These are phyloP conservation scores for Phytophthora podocarpi DNA, from an alignment of 352 stramenopile species.

Conservation along the genomic window DNA sequence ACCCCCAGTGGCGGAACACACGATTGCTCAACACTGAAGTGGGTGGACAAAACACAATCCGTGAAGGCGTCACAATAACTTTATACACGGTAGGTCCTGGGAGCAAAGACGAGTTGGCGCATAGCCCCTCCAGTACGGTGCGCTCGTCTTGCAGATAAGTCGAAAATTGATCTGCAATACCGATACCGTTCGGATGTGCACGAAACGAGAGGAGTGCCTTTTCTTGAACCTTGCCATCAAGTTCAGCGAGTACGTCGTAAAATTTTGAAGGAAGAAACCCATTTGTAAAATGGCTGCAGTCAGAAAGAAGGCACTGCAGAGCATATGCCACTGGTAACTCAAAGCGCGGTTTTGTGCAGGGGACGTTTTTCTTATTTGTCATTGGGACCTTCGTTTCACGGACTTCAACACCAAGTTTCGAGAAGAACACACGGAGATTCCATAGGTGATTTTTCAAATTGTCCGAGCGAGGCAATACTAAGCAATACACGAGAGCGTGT, in stretches of 20 bases:
- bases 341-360: constrained; percentile 11
- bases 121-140: constrained; percentile 30
- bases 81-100: constrained; percentile 52
- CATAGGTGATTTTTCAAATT: constrained; percentile 31
- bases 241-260: constrained; percentile 35
- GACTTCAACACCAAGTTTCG: constrained; percentile 52
- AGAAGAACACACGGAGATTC: constrained; percentile 53
- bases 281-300: constrained; percentile 55
- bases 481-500: constrained; percentile 43
- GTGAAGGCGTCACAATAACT: constrained; percentile 66
- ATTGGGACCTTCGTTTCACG: constrained; percentile 46
- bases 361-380: constrained; percentile 4
- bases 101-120: constrained; percentile 21
- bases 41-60: constrained; percentile 66
- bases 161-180: constrained; percentile 43
- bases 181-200: constrained; percentile 12
- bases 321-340: constrained; percentile 49
- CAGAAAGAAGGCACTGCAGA: constrained; percentile 54
- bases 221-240: constrained; percentile 49
- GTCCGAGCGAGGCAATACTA: constrained; percentile 28
- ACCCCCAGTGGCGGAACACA: constrained; percentile 70
- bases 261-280: constrained; percentile 43
- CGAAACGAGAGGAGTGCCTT: constrained; percentile 51
- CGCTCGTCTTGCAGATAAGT: constrained; percentile 42
- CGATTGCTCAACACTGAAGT: constrained; percentile 62